Conservation (phyloP, 805 yeast species). For the Saccharomyces eubayanus region DNA sequence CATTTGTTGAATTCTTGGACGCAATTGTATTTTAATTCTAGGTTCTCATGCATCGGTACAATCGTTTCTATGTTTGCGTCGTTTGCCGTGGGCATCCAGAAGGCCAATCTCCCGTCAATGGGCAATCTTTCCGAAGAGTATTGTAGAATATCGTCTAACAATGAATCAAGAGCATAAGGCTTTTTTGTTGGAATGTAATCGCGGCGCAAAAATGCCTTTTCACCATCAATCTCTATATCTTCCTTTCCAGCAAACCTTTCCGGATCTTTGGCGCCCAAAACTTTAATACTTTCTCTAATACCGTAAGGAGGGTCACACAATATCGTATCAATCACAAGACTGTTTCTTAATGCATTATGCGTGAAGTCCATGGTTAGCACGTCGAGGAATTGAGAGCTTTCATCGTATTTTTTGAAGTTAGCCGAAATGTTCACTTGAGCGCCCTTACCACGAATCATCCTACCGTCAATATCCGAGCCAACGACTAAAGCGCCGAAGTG, state of each 20-base stretch:
- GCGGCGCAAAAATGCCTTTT: constrained; percentile 61
- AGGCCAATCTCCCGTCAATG: constrained; percentile 70
- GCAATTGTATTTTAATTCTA: constrained; percentile 63
- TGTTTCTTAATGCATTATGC: constrained; percentile 65
- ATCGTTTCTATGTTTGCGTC: constrained; percentile 62
- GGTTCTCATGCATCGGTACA: constrained; percentile 69
- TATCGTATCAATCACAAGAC: constrained; percentile 64
- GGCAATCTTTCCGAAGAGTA: constrained; percentile 70
- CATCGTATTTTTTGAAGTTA: constrained; percentile 71
- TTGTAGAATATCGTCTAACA: constrained; percentile 67
- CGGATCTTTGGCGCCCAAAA: constrained; percentile 74
- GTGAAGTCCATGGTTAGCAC: constrained; percentile 91
- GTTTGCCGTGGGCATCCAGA: constrained; percentile 98
- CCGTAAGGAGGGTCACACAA: constrained; percentile 98
- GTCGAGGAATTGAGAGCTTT: constrained; percentile 54
- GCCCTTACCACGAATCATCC: constrained; percentile 62
- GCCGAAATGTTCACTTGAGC: constrained; percentile 37
- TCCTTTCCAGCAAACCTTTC: constrained; percentile 67
- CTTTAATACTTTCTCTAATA: constrained; percentile 89
- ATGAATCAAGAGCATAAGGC: constrained; percentile 69
- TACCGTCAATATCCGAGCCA: constrained; percentile 88
- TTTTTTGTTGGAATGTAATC: constrained; percentile 91
- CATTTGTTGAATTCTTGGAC: constrained; percentile 89
- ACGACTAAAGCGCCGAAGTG: constrained; percentile 70
- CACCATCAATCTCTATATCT: constrained; percentile 65